Conservation (phyloP, 1,139 yeast genomes). For the Geotrichum restrictum region DNA sequence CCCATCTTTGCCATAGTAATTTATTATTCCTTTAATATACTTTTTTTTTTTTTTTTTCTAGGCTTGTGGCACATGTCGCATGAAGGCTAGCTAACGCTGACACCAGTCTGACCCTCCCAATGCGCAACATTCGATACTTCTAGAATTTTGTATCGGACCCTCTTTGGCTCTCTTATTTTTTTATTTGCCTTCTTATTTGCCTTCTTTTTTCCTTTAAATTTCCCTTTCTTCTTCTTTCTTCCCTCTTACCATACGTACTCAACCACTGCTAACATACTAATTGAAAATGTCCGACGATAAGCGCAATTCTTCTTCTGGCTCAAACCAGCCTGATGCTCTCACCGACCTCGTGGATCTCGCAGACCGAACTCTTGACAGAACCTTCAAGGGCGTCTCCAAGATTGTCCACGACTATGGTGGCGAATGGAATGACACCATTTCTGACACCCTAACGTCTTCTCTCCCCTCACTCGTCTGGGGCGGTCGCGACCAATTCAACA, state of each 20-base stretch:
- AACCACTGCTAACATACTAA: no score
- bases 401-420: background rate
- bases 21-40: background rate
- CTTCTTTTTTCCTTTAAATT: background rate
- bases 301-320: background rate
- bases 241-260: background rate
- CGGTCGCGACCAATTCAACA: constrained; percentile 3
- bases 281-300: constrained; percentile 7
- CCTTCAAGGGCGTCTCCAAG: constrained; percentile 2
- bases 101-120: no score
- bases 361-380: background rate
- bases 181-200: no score
- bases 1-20: background rate
- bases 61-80: no score
- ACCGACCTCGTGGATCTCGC: constrained; percentile 7
- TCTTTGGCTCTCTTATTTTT: no score
- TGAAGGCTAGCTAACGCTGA: no score
- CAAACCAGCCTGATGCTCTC: background rate
- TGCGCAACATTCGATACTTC: no score
- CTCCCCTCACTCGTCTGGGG: constrained; percentile 18
- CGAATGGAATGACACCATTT: constrained; percentile 7
- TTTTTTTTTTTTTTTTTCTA: background rate
- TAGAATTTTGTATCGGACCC: no score
- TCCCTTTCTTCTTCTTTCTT: no score
- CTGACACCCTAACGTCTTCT: constrained; percentile 3